Conservation (phyloP, 352 stramenopile species). For the Phytophthora fragariaefolia region DNA sequence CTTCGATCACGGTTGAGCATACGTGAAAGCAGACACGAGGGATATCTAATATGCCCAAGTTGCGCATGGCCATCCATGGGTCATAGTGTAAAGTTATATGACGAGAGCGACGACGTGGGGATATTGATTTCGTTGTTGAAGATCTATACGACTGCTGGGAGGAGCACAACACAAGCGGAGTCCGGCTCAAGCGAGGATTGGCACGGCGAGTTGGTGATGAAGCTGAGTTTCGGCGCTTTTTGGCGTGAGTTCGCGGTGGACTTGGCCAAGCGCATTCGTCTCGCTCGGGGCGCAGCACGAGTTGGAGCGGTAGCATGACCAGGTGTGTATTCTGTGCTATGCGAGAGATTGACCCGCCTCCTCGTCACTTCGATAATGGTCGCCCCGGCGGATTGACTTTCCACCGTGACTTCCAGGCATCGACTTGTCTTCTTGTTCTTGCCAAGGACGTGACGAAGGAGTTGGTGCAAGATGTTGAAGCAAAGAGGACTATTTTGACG, state of each 20-base stretch:
- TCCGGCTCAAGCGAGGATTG: slow-evolving; percentile 9
- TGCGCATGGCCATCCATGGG: slow-evolving; percentile 14
- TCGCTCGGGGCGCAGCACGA: slow-evolving; percentile 27
- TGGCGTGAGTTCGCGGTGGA: slow-evolving; percentile 17
- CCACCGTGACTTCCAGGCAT: background rate
- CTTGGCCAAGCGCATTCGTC: slow-evolving; percentile 28
- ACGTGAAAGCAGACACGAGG: slow-evolving; percentile 21
- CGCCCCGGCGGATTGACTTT: background rate
- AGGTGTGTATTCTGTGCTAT: slow-evolving; percentile 5
- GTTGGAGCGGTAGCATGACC: slow-evolving; percentile 31
- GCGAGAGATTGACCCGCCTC: slow-evolving; percentile 7
- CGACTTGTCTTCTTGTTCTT: slow-evolving; percentile 1
- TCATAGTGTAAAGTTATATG: slow-evolving; percentile 6
- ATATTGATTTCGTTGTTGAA: slow-evolving; percentile 23
- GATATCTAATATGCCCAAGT: slow-evolving; percentile 9
- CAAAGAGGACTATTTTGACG: slow-evolving; percentile 16
- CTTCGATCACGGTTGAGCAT: slow-evolving; percentile 23
- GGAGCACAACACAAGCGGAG: slow-evolving; percentile 16
- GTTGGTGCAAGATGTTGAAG: background rate
- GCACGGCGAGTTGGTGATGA: slow-evolving; percentile 16
- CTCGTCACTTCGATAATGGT: slow-evolving; percentile 10
- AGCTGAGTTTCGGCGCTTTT: slow-evolving; percentile 29
- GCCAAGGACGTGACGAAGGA: slow-evolving; percentile 13
- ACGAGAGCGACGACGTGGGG: slow-evolving; percentile 25
- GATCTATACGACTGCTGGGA: slow-evolving; percentile 15